Evolutionary conservation across 1,139 yeast species (phyloP).

Genomic region (Arxiozyma slooffiae): DNA sequence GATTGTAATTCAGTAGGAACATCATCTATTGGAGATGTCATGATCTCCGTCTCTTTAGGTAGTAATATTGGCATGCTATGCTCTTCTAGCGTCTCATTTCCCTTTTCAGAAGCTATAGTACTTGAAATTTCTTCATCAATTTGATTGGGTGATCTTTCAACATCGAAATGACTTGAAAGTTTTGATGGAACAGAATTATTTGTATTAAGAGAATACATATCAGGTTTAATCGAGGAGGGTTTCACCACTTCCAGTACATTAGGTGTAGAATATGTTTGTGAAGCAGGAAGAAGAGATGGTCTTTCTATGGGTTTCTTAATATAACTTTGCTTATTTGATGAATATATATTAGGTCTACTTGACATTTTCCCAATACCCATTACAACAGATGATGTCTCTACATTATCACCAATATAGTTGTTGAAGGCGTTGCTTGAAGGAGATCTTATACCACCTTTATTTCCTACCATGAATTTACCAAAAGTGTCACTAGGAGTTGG

Average conservation of each 20-base stretch:
- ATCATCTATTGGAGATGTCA: background rate
- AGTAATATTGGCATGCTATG: background rate
- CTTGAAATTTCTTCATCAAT: background rate
- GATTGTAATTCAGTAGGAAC: background rate
- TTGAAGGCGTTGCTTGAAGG: background rate
- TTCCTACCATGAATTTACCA: slow-evolving; percentile 45
- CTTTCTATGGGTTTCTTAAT: background rate
- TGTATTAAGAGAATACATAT: background rate
- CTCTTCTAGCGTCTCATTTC: background rate
- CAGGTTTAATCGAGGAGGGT: background rate
- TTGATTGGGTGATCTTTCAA: background rate
- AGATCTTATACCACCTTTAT: background rate
- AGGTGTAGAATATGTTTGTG: background rate
- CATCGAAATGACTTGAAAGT: background rate
- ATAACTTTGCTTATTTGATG: background rate
- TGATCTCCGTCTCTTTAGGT: background rate
- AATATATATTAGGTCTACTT: background rate
- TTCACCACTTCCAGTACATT: background rate
- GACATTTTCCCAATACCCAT: background rate
- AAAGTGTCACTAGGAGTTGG: slow-evolving; percentile 45
- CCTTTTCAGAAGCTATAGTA: background rate
- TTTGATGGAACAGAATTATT: background rate
- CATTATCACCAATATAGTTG: background rate
- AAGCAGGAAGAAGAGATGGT: background rate
- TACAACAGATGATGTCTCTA: background rate